Base-by-base conservation (phyloP, 2,329 filamentous ascomycete species). In the Hymenoscyphus albidus region DNA sequence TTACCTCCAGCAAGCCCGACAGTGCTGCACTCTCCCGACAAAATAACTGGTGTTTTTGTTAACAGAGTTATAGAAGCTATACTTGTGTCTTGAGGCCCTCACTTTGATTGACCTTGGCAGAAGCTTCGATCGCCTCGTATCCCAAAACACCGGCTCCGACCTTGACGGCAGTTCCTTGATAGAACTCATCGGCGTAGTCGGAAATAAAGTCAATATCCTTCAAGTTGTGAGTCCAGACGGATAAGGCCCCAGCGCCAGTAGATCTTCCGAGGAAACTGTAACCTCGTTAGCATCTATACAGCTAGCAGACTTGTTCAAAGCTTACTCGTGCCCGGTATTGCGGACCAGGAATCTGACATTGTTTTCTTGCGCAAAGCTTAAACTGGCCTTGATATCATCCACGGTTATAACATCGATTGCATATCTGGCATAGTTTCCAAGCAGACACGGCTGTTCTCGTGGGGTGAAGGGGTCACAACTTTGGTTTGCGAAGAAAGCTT, bases 201-300 rank as follows among this genome's bases (percentile, higher is more conserved):
- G 78, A 71, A 67, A 79, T 70, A n/a, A 44, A 44, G 4, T 74
- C 61, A 66, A 80, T 78, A 32, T 79, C 75, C 70, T 85, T 81
- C 62, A 87, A 79, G 65, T 79, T 74, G 64, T 86, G 84, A 9
- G 81, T 86, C 80, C 85, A 87, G 61, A 88, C 76, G 3, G 80
- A 78, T 3, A 87, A 73, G 0, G 82, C 79, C 1, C 86, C 86
- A 27, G 81, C 82, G n/a, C 87, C 88, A 0, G 85, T 86, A 0
- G 83, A 86, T 54, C 84, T 83, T 51, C 87, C 88, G 39, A 82
- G 77, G 67, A 80, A 81, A 68, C 71, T 73, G 22, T 32, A 58
- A 32, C 54, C 62, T 14, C 61, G 51, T 55, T 38, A 18, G 39
- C n/a, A 60, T 58, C 57, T n/a, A 39, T 3, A 32, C 16, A 10